Evolutionary conservation across 129 eudicot genomes (phyloP).

Genomic region (Escallonia rubra): DNA sequence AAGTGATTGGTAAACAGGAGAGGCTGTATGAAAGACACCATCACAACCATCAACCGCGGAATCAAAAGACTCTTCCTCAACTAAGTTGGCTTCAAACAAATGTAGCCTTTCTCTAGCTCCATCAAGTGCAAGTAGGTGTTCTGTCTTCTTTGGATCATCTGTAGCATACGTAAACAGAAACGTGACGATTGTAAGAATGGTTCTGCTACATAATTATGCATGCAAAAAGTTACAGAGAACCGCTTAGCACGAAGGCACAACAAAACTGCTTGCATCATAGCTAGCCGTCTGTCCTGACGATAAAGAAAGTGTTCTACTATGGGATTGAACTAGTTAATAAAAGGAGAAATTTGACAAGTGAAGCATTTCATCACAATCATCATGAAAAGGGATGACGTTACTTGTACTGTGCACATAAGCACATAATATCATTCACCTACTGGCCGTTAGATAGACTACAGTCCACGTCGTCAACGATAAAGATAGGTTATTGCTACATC

Average conservation of each 20-base stretch:
- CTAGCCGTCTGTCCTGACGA: too few species aligned
- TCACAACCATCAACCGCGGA: slow-evolving; percentile 34
- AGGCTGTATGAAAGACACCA: slow-evolving; percentile 47
- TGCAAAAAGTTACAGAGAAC: not conserved
- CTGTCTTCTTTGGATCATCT: slow-evolving; percentile 44
- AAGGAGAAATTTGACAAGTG: too few species aligned
- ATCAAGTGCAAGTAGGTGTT: slow-evolving; percentile 47
- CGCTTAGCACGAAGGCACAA: not conserved
- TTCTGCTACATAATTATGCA: not conserved
- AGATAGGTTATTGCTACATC: too few species aligned
- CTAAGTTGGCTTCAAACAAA: slow-evolving; percentile 38
- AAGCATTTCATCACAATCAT: too few species aligned
- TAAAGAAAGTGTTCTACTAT: too few species aligned
- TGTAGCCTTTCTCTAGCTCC: slow-evolving; percentile 53
- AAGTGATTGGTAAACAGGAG: slow-evolving; percentile 21
- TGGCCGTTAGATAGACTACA: too few species aligned
- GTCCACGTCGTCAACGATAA: too few species aligned
- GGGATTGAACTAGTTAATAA: too few species aligned
- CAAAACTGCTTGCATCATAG: too few species aligned
- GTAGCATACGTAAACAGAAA: slow-evolving; percentile 8
- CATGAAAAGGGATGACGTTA: too few species aligned
- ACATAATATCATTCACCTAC: too few species aligned
- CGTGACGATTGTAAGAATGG: not conserved
- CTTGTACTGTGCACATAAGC: too few species aligned
- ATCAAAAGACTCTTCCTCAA: slow-evolving; percentile 46